Conservation (phyloP, 1,284 basidiomycete species). For the Trichosporon sp. region DNA sequence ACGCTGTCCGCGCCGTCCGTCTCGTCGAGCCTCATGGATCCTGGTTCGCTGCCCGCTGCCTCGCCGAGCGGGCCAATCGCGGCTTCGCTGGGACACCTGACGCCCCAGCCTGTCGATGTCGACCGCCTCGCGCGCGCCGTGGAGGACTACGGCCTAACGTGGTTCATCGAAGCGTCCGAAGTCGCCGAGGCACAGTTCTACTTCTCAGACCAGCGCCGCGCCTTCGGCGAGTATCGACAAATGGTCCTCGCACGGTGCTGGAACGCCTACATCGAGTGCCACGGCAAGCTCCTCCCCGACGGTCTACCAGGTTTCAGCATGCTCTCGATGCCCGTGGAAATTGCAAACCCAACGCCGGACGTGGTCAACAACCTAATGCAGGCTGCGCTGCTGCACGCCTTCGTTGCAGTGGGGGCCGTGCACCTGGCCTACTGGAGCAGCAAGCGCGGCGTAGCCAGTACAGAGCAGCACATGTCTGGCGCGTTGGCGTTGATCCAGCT, state of each 20-base stretch:
- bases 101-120: not conserved
- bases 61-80: not conserved
- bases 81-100: not conserved
- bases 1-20: too few species aligned
- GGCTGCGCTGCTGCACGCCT: conserved; percentile 9
- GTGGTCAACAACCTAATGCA: conserved; percentile 4
- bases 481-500: conserved; percentile 5
- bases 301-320: not conserved
- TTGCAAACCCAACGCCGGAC: not conserved
- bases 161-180: conserved; percentile 16
- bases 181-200: conserved; percentile 10
- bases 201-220: conserved; percentile 8
- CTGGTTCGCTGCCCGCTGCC: not conserved
- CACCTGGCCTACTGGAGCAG: conserved; percentile 13
- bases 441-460: conserved; percentile 1
- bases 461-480: conserved; percentile 7
- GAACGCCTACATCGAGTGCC: conserved; percentile 12
- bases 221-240: conserved; percentile 11
- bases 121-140: conserved; percentile 1
- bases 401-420: conserved; percentile 9
- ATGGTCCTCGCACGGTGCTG: conserved; percentile 11
- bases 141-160: conserved; percentile 11
- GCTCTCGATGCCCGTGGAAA: not conserved
- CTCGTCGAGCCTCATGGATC: not conserved
- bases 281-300: conserved; percentile 9